phyloP scores from a whole-genome alignment of 2,329 filamentous ascomycete species.

The Fonsecaea pugnacius region DNA sequence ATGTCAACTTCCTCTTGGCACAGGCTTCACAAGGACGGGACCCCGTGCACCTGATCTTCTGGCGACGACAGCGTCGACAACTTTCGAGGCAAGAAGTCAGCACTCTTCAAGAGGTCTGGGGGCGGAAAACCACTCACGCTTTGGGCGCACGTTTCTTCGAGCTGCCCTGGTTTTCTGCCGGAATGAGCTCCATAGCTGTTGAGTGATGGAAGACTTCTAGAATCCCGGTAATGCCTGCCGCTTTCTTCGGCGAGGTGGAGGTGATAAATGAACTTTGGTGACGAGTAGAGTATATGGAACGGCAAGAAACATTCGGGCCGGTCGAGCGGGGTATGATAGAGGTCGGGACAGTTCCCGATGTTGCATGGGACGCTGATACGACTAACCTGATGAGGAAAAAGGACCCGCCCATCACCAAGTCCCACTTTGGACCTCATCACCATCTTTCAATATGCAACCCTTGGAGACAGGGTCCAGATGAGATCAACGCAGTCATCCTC shows the following conservation, averaged over 20 bases:
- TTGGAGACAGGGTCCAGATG: too few species aligned
- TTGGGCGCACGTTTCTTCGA: constrained; percentile 6
- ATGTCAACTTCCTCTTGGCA: constrained; percentile 49
- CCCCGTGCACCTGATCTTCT: constrained; percentile 54
- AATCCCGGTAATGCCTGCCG: not conserved
- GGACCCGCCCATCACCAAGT: not conserved
- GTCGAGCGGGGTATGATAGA: not conserved
- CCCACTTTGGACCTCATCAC: not conserved
- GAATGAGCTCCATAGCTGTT: not conserved
- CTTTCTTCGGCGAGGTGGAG: not conserved
- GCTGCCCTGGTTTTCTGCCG: not conserved
- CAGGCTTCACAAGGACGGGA: constrained; percentile 51
- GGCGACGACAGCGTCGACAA: constrained; percentile 52
- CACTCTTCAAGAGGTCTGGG: not conserved
- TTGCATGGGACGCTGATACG: not conserved
- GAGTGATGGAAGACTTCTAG: not conserved
- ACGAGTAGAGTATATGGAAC: not conserved
- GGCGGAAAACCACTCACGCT: constrained; percentile 1
- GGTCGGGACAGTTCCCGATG: not conserved
- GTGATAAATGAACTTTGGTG: not conserved
- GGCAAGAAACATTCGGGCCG: not conserved
- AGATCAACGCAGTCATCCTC: too few species aligned
- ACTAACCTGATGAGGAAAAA: not conserved
- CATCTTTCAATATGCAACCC: not conserved
- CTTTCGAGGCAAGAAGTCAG: constrained; percentile 29